Evolutionary conservation across 2,329 filamentous ascomycete genomes (phyloP).

Genomic region (Paraphoma sp.): DNA sequence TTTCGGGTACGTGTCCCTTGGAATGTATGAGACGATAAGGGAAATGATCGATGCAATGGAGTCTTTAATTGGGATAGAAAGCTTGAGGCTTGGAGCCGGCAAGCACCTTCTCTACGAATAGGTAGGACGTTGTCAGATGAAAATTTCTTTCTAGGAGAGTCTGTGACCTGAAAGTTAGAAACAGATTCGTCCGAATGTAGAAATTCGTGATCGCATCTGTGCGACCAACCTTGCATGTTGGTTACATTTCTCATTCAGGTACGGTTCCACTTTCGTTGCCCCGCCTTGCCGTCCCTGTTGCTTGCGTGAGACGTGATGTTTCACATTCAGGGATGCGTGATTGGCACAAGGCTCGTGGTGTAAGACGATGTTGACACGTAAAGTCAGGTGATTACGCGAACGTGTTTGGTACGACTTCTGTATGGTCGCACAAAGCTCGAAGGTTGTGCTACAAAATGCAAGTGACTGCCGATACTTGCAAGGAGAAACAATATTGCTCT

Average conservation of each 20-base stretch:
- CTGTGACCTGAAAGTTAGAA: conserved; percentile 9
- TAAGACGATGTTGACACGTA: conserved; percentile 12
- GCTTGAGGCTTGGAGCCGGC: not conserved
- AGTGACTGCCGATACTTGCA: conserved; percentile 3
- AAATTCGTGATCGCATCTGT: conserved; percentile 18
- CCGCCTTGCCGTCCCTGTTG: conserved; percentile 26
- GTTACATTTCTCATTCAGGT: conserved; percentile 36
- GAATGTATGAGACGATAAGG: conserved; percentile 4
- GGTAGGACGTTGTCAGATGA: not conserved
- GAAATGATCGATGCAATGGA: too few species aligned
- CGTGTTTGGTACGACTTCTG: conserved; percentile 12
- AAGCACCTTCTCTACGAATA: not conserved
- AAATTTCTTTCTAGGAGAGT: not conserved
- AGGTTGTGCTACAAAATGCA: not conserved
- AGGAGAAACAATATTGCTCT: conserved; percentile 15
- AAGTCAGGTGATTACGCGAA: conserved; percentile 31
- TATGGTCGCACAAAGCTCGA: not conserved
- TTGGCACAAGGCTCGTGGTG: conserved; percentile 6
- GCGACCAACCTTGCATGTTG: conserved; percentile 39
- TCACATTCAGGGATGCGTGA: conserved; percentile 17
- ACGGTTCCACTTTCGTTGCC: conserved; percentile 26
- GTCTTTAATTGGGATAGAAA: too few species aligned
- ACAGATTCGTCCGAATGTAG: conserved; percentile 16
- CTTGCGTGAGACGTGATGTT: conserved; percentile 29
- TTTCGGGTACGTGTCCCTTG: not conserved